phyloP scores from a whole-genome alignment of 2,329 filamentous ascomycete species.

The Septoria petroselini region DNA sequence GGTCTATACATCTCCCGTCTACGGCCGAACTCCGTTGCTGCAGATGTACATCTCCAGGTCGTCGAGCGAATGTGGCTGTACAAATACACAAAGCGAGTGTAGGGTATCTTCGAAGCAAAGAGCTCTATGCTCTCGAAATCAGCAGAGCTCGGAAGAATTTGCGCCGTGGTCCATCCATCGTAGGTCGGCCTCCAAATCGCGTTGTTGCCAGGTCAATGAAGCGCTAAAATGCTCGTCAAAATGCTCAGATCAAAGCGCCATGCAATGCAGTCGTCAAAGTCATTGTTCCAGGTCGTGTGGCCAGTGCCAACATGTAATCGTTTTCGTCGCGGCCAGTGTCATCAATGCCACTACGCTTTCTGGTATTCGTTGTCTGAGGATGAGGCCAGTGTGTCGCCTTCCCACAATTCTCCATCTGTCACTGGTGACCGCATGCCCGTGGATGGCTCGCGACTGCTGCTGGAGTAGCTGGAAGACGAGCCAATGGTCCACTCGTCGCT shows the following conservation, averaged over 20 bases:
- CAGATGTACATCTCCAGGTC: conserved; percentile 13
- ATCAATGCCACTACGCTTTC: conserved; percentile 25
- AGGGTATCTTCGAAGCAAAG: conserved; percentile 24
- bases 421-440: conserved; percentile 47
- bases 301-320: conserved; percentile 14
- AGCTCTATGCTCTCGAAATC: conserved; percentile 9
- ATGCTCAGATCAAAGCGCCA: conserved; percentile 21
- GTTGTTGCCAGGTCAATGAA: conserved; percentile 18
- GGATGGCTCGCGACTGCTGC: conserved; percentile 59
- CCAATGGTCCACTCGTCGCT: conserved; percentile 90
- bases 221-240: conserved; percentile 26
- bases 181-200: conserved; percentile 11
- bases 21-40: conserved; percentile 12
- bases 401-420: conserved; percentile 58
- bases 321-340: conserved; percentile 1
- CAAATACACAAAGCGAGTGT: conserved; percentile 30
- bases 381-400: conserved; percentile 54
- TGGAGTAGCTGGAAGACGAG: conserved; percentile 73
- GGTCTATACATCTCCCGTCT: conserved; percentile 18
- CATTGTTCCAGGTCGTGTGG: conserved; percentile 21
- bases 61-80: conserved; percentile 27
- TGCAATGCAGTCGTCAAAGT: conserved; percentile 26
- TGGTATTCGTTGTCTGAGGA: conserved; percentile 30
- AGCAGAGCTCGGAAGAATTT: conserved; percentile 14
- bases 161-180: conserved; percentile 12